Evolutionary conservation across 1,139 yeast species (phyloP).

Genomic region (Taiozyma sp.): DNA sequence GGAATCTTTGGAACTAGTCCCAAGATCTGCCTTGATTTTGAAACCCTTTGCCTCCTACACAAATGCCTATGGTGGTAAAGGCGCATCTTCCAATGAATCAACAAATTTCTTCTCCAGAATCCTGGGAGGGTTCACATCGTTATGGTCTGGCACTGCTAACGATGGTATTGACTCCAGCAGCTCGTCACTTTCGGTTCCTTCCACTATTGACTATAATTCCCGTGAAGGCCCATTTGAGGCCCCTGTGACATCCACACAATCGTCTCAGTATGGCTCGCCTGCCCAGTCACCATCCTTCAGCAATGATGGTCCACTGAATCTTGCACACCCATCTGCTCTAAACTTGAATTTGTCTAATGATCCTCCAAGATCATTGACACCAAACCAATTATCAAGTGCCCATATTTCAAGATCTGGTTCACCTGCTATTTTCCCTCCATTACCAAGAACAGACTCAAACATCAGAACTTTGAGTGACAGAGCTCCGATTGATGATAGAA

Average conservation of each 20-base stretch:
- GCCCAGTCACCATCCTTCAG: constrained; percentile 17
- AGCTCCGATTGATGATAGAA: constrained; percentile 25
- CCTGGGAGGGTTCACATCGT: constrained; percentile 27
- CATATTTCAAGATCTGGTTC: constrained; percentile 2
- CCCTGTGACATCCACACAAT: constrained; percentile 16
- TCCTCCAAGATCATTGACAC: constrained; percentile 12
- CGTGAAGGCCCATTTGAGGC: constrained; percentile 5
- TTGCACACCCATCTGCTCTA: constrained; percentile 21
- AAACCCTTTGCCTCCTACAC: constrained; percentile 40
- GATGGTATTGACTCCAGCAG: neutral
- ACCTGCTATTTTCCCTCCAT: constrained; percentile 4
- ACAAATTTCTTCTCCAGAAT: constrained; percentile 28
- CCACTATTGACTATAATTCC: constrained; percentile 1
- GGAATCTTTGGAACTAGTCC: constrained; percentile 46
- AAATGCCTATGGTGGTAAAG: constrained; percentile 23
- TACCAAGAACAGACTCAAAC: constrained; percentile 15
- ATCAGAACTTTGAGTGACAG: constrained; percentile 26
- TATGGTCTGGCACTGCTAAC: constrained; percentile 25
- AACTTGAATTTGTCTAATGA: constrained; percentile 15
- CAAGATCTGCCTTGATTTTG: constrained; percentile 63
- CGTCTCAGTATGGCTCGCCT: constrained; percentile 26
- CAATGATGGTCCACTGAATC: constrained; percentile 7
- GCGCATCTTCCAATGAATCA: neutral
- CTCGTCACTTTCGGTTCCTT: neutral
- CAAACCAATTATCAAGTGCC: constrained; percentile 1